Evolutionary conservation across 106 monocot species (phyloP).

Genomic region (Ottelia alismoides): DNA sequence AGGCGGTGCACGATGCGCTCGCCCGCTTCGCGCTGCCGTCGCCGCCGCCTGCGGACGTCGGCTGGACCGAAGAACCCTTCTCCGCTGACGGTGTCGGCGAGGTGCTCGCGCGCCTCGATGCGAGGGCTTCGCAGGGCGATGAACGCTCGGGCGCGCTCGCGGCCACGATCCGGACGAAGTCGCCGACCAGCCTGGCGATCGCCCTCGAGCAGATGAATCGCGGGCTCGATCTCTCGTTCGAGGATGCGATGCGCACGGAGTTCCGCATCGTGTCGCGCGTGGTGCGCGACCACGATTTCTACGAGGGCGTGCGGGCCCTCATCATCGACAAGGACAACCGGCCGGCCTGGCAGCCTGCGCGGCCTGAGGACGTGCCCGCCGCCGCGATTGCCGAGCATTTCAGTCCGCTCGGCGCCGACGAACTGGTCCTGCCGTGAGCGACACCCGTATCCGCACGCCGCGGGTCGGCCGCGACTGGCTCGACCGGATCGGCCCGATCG

Average conservation of each 20-base stretch:
- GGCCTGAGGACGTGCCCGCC: too few species aligned
- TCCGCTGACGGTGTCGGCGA: neutral
- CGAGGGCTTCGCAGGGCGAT: too few species aligned
- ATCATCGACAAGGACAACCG: neutral
- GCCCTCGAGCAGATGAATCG: neutral
- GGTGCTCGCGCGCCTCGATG: neutral
- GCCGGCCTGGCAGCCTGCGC: neutral
- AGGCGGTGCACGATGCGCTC: neutral
- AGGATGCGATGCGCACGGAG: neutral
- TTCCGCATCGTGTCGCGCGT: neutral
- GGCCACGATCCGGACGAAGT: neutral
- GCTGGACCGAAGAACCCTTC: neutral
- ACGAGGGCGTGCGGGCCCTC: neutral
- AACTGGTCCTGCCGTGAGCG: too few species aligned
- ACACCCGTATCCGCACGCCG: too few species aligned
- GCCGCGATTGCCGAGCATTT: too few species aligned
- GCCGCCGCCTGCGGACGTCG: neutral
- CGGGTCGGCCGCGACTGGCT: too few species aligned
- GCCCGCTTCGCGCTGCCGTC: neutral
- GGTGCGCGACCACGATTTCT: neutral
- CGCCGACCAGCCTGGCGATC: neutral
- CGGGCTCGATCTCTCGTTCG: neutral
- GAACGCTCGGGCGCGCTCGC: neutral
- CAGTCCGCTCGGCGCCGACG: too few species aligned
- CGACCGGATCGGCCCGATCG: too few species aligned